phyloP scores from a whole-genome alignment of 805 yeast genomes.

The Zygoascus biomembranicola region DNA sequence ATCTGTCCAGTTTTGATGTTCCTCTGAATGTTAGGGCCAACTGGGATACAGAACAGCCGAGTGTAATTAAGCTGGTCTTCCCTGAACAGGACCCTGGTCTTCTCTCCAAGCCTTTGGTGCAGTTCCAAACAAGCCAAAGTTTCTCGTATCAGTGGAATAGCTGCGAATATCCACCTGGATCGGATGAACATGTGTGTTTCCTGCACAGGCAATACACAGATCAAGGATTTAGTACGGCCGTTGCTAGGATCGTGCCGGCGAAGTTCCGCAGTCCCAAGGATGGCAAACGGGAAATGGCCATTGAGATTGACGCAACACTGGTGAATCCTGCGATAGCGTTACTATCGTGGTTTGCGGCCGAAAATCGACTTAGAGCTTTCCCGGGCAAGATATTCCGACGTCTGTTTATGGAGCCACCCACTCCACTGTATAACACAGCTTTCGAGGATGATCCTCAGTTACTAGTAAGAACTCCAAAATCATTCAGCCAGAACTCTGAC shows the following conservation, averaged over 20 bases:
- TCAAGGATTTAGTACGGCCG: slow-evolving; percentile 8
- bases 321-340: slow-evolving; percentile 19
- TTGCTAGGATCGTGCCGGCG: slow-evolving; percentile 13
- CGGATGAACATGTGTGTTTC: slow-evolving; percentile 8
- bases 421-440: slow-evolving; percentile 6
- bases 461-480: not conserved
- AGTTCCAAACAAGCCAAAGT: slow-evolving; percentile 1
- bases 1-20: slow-evolving; percentile 8
- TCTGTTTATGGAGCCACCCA: slow-evolving; percentile 2
- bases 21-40: slow-evolving; percentile 8
- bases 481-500: not conserved
- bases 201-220: slow-evolving; percentile 15
- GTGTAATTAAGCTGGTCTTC: slow-evolving; percentile 6
- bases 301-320: slow-evolving; percentile 20
- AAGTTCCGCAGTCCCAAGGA: slow-evolving; percentile 19
- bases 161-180: slow-evolving; percentile 7
- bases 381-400: not conserved
- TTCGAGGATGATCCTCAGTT: slow-evolving; percentile 5
- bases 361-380: not conserved
- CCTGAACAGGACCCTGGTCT: not conserved
- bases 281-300: slow-evolving; percentile 14
- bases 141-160: slow-evolving; percentile 9
- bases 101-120: not conserved
- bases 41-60: slow-evolving; percentile 11
- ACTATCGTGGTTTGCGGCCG: slow-evolving; percentile 17